Conservation (phyloP, 2,329 filamentous ascomycete genomes). For the Pseudopithomyces maydicus region DNA sequence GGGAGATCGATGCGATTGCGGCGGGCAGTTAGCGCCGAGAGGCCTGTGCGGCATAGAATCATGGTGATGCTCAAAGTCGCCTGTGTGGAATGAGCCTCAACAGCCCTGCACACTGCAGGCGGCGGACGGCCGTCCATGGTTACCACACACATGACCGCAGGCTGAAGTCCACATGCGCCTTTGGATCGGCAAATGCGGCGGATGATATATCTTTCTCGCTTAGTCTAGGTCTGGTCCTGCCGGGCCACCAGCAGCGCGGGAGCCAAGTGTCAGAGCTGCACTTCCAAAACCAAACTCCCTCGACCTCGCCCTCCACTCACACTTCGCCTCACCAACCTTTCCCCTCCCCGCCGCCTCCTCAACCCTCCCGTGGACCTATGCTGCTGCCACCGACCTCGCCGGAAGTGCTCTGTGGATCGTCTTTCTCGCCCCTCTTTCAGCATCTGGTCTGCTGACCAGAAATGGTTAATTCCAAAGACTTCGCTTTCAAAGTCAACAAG, state of each 20-base stretch:
- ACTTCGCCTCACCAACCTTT: conserved; percentile 10
- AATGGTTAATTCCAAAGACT: conserved; percentile 46
- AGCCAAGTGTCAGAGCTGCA: conserved; percentile 12
- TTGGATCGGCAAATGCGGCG: conserved; percentile 15
- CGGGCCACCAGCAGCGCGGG: neutral
- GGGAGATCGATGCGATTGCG: neutral
- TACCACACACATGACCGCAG: conserved; percentile 6
- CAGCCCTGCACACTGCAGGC: neutral
- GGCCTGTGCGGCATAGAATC: conserved; percentile 1
- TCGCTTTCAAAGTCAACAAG: conserved; percentile 46
- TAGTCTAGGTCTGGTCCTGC: conserved; percentile 15
- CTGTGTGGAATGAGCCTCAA: neutral
- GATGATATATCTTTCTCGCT: conserved; percentile 13
- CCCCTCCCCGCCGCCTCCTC: neutral
- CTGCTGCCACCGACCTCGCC: conserved; percentile 11
- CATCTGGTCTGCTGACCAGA: conserved; percentile 42
- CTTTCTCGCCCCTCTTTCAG: conserved; percentile 24
- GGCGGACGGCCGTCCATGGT: conserved; percentile 6
- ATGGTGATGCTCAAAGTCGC: neutral
- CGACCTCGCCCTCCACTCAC: neutral
- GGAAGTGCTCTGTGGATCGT: conserved; percentile 21
- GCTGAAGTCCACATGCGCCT: conserved; percentile 13
- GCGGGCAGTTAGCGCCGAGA: neutral
- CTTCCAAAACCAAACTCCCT: conserved; percentile 9
- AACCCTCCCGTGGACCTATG: conserved; percentile 12